phyloP scores from a whole-genome alignment of 805 yeast genomes.

The Maudiozyma pseudohumilis region DNA sequence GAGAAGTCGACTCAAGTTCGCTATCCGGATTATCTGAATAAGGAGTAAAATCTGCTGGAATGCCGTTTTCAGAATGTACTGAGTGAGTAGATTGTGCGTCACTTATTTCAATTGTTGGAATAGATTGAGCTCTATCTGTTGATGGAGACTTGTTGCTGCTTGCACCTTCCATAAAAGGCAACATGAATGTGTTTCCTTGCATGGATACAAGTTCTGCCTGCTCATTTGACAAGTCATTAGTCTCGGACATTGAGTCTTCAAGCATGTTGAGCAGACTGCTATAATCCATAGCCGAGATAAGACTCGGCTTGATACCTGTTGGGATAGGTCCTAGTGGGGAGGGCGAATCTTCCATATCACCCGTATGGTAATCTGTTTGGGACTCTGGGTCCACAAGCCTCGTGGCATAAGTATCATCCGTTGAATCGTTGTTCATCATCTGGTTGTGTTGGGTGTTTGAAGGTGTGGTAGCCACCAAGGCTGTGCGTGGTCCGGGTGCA shows the following conservation, averaged over 20 bases:
- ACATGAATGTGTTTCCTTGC: neutral
- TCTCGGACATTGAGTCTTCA: constrained; percentile 12
- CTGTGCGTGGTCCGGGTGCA: neutral
- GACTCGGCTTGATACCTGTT: constrained; percentile 20
- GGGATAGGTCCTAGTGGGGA: constrained; percentile 2
- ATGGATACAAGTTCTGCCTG: constrained; percentile 7
- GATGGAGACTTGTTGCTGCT: constrained; percentile 9
- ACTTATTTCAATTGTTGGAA: neutral
- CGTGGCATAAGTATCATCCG: too few relatives aligned
- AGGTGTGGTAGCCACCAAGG: neutral
- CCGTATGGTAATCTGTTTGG: too few relatives aligned
- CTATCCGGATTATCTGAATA: constrained; percentile 16
- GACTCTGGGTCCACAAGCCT: neutral
- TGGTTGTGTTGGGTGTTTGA: too few relatives aligned
- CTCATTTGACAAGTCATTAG: neutral
- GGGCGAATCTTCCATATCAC: too few relatives aligned
- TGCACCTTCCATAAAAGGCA: neutral
- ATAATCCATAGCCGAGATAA: constrained; percentile 26
- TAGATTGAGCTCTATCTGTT: constrained; percentile 12
- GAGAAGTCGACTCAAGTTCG: neutral
- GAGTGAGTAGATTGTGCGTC: constrained; percentile 1
- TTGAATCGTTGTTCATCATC: too few relatives aligned
- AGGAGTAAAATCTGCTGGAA: constrained; percentile 21
- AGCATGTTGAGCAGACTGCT: constrained; percentile 19
- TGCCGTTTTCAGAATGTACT: too few relatives aligned